These are phyloP conservation scores for Trichodelitschia bisporula DNA, from an alignment of 495 filamentous ascomycete genomes.

Conservation along the genomic window DNA sequence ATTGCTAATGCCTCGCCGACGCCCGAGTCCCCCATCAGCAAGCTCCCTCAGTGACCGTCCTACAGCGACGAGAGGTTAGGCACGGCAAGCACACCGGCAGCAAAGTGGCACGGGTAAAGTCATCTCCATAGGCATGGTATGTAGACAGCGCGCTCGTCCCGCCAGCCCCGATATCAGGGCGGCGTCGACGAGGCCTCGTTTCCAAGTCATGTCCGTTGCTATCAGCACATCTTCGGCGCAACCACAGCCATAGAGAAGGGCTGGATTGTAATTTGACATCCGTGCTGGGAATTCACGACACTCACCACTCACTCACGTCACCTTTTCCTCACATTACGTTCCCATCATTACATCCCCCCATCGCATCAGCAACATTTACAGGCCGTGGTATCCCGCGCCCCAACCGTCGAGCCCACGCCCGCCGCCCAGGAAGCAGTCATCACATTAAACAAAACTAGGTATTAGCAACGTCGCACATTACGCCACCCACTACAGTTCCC, in stretches of 20 bases:
- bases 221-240: slow-evolving; percentile 80
- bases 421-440: no score
- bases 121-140: not conserved
- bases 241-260: slow-evolving; percentile 52
- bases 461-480: not conserved
- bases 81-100: no score
- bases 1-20: no score
- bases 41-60: no score
- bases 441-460: no score
- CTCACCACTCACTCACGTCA: not conserved
- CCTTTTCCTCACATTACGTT: not conserved
- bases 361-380: no score
- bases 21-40: no score
- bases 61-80: no score
- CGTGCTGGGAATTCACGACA: slow-evolving; percentile 36
- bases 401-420: no score
- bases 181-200: slow-evolving; percentile 8
- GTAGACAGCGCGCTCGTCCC: not conserved
- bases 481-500: slow-evolving; percentile 1
- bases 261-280: slow-evolving; percentile 99
- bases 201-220: slow-evolving; percentile 18
- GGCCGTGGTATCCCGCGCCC: no score
- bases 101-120: no score
- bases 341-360: not conserved
- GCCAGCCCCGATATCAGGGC: not conserved